Conservation (phyloP, 352 stramenopile genomes). For the Nothophytophthora sp. region DNA sequence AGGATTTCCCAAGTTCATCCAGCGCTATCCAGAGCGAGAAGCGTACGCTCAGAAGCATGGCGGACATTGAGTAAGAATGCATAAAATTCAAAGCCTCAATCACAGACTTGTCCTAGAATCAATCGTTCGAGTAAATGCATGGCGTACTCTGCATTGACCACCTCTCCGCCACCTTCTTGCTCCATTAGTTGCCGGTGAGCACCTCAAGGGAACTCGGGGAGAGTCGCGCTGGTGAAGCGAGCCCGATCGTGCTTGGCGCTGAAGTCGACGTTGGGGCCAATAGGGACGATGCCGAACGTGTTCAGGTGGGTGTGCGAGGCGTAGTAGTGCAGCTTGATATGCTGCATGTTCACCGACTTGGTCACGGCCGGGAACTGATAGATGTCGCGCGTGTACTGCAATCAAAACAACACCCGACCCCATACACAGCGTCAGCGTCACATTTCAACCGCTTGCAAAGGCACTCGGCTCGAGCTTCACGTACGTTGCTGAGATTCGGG, state of each 20-base stretch:
- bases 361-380: slow-evolving; percentile 45
- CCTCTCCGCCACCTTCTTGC: too few species aligned
- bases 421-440: slow-evolving; percentile 6
- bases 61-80: too few species aligned
- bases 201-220: too few species aligned
- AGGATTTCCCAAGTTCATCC: too few species aligned
- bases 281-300: slow-evolving; percentile 45
- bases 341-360: slow-evolving; percentile 43
- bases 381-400: slow-evolving; percentile 47
- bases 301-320: slow-evolving; percentile 53
- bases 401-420: not conserved
- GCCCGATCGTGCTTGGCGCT: slow-evolving; percentile 28
- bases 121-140: too few species aligned
- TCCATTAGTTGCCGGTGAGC: too few species aligned
- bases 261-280: slow-evolving; percentile 28
- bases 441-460: too few species aligned
- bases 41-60: too few species aligned
- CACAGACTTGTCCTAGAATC: too few species aligned
- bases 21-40: too few species aligned
- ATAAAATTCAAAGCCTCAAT: too few species aligned
- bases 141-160: too few species aligned
- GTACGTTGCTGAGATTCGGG: slow-evolving; percentile 76
- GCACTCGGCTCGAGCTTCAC: slow-evolving; percentile 2
- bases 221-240: slow-evolving; percentile 26
- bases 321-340: slow-evolving; percentile 59